Conservation (phyloP, 495 filamentous ascomycete species). For the Aspergillus mulundensis region DNA sequence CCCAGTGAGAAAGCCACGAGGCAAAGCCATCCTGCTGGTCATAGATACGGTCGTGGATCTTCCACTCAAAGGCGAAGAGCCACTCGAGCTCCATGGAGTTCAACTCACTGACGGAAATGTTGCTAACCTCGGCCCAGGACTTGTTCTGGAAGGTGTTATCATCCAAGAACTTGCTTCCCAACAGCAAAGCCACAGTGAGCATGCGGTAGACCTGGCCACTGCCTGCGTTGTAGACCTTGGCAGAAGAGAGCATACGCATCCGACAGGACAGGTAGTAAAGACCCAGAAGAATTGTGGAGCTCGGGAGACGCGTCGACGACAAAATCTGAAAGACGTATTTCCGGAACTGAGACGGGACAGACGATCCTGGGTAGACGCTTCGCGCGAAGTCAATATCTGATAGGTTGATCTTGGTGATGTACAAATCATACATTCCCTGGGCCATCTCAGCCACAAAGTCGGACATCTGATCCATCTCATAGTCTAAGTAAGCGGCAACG, state of each 20-base stretch:
- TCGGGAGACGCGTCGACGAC: constrained; percentile 89
- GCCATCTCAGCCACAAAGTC: constrained; percentile 96
- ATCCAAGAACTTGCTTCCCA: constrained; percentile 97
- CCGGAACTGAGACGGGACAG: constrained; percentile 73
- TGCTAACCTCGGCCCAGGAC: constrained; percentile 97
- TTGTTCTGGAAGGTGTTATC: constrained; percentile 99
- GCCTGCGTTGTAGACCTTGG: constrained; percentile 52
- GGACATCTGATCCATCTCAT: constrained; percentile 97
- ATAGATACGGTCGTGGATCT: constrained; percentile 82
- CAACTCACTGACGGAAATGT: constrained; percentile 80
- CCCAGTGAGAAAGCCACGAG: constrained; percentile 81
- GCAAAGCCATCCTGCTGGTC: constrained; percentile 74
- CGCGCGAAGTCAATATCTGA: constrained; percentile 72
- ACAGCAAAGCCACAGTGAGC: constrained; percentile 79
- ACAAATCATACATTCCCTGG: constrained; percentile 70
- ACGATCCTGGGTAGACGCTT: constrained; percentile 66
- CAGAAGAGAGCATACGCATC: constrained; percentile 65
- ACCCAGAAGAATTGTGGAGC: constrained; percentile 89
- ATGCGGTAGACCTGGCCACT: constrained; percentile 83
- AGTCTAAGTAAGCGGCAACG: constrained; percentile 93
- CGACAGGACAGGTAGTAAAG: constrained; percentile 85
- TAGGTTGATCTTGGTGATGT: constrained; percentile 56
- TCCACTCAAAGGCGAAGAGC: constrained; percentile 79
- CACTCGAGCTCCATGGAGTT: constrained; percentile 91
- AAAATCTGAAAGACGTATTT: constrained; percentile 95